Percentiles rank a stretch among this genome's conserved stretches.
These are phyloP conservation scores for Firmiana major DNA, from an alignment of 345 rosid species.

Conservation along the genomic window DNA sequence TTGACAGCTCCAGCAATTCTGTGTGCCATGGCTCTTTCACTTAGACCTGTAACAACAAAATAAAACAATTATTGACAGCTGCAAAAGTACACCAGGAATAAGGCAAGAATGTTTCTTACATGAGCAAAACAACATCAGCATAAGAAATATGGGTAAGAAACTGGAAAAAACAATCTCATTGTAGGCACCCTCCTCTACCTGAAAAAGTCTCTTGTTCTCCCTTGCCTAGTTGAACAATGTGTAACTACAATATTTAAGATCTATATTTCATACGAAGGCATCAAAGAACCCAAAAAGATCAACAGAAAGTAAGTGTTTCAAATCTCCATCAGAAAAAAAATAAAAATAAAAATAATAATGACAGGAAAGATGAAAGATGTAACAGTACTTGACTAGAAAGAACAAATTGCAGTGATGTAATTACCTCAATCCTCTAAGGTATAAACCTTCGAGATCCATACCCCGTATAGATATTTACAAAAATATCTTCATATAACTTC, in stretches of 20 bases:
- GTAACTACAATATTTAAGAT: not conserved
- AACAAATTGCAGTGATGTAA: not conserved
- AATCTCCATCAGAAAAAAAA: not conserved
- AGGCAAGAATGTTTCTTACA: not conserved
- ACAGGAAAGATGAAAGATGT: not conserved
- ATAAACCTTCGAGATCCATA: slow-evolving; percentile 13
- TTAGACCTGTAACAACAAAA: slow-evolving; percentile 9
- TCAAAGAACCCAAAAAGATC: not conserved
- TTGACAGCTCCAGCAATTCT: not conserved
- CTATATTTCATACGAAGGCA: not conserved
- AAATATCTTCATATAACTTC: slow-evolving; percentile 21
- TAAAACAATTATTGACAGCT: not conserved
- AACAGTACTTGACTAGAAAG: slow-evolving; percentile 3
- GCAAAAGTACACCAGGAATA: not conserved
- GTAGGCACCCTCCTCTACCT: not conserved
- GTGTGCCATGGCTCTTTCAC: slow-evolving; percentile 2
- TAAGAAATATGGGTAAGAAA: not conserved
- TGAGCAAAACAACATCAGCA: not conserved
- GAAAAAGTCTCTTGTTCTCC: not conserved
- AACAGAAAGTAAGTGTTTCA: not conserved
- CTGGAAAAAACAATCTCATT: not conserved
- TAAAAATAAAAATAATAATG: too few relatives aligned
- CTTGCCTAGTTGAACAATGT: not conserved
- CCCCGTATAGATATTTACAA: slow-evolving; percentile 10
- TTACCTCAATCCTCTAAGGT: slow-evolving; percentile 26